A percentile compares a stretch with the other conserved stretches of the same genome.
phyloP scores from a whole-genome alignment of 2,329 filamentous ascomycete genomes.

The Aureobasidium sp. region DNA sequence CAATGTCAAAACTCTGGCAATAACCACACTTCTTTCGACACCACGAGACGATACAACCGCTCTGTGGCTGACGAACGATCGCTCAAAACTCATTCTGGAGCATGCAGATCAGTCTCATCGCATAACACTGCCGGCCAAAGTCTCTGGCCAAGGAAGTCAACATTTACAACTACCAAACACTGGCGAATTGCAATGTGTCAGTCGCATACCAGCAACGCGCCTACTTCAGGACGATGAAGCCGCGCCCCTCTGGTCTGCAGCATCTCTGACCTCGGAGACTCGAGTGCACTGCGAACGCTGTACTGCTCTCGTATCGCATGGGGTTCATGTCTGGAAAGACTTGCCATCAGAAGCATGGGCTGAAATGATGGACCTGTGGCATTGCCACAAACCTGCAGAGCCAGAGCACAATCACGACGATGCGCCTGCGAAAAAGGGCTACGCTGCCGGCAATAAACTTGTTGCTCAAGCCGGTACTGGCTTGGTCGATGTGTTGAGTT shows the following conservation, averaged over 20 bases:
- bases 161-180: conserved; percentile 5
- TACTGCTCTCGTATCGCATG: conserved; percentile 21
- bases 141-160: conserved; percentile 36
- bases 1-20: conserved; percentile 53
- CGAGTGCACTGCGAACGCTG: conserved; percentile 27
- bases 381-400: conserved; percentile 84
- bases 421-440: conserved; percentile 57
- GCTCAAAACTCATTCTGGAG: conserved; percentile 36
- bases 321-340: conserved; percentile 70
- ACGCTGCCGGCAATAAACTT: conserved; percentile 73
- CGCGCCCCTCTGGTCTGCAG: conserved; percentile 40
- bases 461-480: conserved; percentile 59
- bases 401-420: conserved; percentile 41
- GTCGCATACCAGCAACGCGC: not conserved
- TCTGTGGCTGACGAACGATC: conserved; percentile 39
- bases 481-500: conserved; percentile 72
- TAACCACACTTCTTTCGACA: conserved; percentile 47
- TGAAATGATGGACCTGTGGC: conserved; percentile 99
- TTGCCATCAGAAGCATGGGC: conserved; percentile 96
- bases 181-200: conserved; percentile 2
- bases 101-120: conserved; percentile 40
- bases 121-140: conserved; percentile 41
- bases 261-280: conserved; percentile 24
- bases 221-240: conserved; percentile 24
- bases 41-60: conserved; percentile 38